phyloP scores from a whole-genome alignment of 805 yeast species.

The Hanseniaspora guilliermondii region DNA sequence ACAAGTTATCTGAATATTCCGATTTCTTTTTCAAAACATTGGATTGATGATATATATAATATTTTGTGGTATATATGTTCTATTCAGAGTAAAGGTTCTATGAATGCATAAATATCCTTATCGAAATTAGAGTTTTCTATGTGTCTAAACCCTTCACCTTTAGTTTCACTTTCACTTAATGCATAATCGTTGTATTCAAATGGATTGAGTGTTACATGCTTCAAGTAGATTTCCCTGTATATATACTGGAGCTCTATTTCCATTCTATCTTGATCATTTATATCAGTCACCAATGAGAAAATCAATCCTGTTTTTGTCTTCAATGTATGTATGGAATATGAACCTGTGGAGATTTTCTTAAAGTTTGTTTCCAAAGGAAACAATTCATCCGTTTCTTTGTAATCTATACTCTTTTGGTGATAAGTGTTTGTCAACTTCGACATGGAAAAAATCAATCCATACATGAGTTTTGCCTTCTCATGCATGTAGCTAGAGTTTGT shows the following conservation, averaged over 20 bases:
- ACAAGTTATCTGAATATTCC: neutral
- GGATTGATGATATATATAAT: neutral
- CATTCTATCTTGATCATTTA: slow-evolving; percentile 22
- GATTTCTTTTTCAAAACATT: neutral
- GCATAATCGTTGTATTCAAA: slow-evolving; percentile 27
- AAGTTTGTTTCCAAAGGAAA: slow-evolving; percentile 19
- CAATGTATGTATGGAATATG: slow-evolving; percentile 64
- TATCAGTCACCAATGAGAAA: slow-evolving; percentile 63
- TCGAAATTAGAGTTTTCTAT: slow-evolving; percentile 25
- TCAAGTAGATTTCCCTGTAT: slow-evolving; percentile 25
- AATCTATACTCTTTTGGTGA: slow-evolving; percentile 21
- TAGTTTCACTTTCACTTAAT: slow-evolving; percentile 21
- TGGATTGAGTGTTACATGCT: slow-evolving; percentile 23
- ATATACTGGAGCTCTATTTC: slow-evolving; percentile 21
- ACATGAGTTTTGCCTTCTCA: slow-evolving; percentile 66
- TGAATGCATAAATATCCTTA: slow-evolving; percentile 22
- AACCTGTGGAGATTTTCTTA: slow-evolving; percentile 47
- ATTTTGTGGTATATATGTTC: neutral
- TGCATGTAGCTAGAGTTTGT: slow-evolving; percentile 34
- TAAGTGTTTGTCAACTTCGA: slow-evolving; percentile 56
- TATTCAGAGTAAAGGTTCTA: slow-evolving; percentile 22
- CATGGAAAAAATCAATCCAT: slow-evolving; percentile 73
- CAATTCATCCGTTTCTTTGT: slow-evolving; percentile 23
- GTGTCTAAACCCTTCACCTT: slow-evolving; percentile 26
- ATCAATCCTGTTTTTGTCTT: slow-evolving; percentile 73